Evolutionary conservation across 1,284 basidiomycete species (phyloP), one percentile per base, ranked within the genome.

Genomic region (Leccinum angustisporum): DNA sequence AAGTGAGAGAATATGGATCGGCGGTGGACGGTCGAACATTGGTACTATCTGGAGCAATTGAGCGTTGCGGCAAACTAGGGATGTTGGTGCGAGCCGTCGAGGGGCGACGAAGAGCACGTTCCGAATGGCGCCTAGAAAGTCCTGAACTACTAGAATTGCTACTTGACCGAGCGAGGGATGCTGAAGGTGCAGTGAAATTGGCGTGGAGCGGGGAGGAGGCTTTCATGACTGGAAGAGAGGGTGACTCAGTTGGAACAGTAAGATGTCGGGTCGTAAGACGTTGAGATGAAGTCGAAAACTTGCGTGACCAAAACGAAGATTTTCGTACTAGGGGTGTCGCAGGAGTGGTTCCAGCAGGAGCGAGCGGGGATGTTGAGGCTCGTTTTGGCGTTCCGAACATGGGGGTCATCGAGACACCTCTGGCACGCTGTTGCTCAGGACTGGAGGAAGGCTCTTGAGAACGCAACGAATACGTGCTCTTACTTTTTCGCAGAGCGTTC

Each of bases 241-340:
- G 77, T 21, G 70, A 68, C n/a, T 66, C 72, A 48, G 66, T 56
- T 34, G 75, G 71, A 40, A 61, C 65, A 56, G 66, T 53, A 38
- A 61, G 68, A 59, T 63, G 63, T 53, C 66, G 70, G 34, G 63
- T 25, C 13, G 13, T 50, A 7, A 46, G 46, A 21, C 46, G 21
- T 25, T 50, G 55, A 9, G 72, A 56, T 59, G 66, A 51, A 68
- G 67, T 54, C 66, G 57, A 75, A 65, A 65, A 69, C 64, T 73
- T 82, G 21, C 81, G 75, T 31, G 75, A 77, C 81, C 83, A 84
- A 63, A 84, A 83, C 0, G 82, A 90, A 21, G 85, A 68, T 69
- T 82, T 84, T 56, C 86, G 82, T 36, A 78, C 73, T 51, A 88
- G 68, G 7, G 74, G 68, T 61, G 79, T 81, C 6, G 78, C 65